A percentile compares a stretch with the other conserved stretches of the same genome.
These are phyloP conservation scores for Arthrobotrys iridis DNA, from an alignment of 2,329 filamentous ascomycete genomes.

Conservation along the genomic window DNA sequence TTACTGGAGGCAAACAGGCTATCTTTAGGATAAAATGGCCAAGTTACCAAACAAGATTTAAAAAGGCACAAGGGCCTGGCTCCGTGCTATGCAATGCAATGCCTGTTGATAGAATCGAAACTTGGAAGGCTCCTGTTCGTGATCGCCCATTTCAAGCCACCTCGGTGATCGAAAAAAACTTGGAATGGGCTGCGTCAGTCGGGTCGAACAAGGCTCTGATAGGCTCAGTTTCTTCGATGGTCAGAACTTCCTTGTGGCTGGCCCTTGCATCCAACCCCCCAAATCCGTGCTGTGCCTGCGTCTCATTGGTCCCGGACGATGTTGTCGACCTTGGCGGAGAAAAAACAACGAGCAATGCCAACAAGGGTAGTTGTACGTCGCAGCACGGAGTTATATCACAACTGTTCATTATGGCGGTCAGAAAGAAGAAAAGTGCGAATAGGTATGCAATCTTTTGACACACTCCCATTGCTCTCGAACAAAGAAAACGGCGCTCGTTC, in stretches of 20 bases:
- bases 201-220: conserved; percentile 18
- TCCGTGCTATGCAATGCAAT: too few species aligned
- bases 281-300: not conserved
- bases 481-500: conserved; percentile 26
- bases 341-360: conserved; percentile 28
- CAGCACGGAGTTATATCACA: conserved; percentile 42
- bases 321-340: conserved; percentile 17
- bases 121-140: conserved; percentile 22
- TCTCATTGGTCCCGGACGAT: conserved; percentile 18
- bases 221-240: conserved; percentile 14
- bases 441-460: conserved; percentile 7
- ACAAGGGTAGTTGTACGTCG: conserved; percentile 22
- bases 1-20: conserved; percentile 9
- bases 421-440: conserved; percentile 46
- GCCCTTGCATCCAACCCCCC: conserved; percentile 15
- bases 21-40: conserved; percentile 28
- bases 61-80: not conserved
- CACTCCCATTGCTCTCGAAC: not conserved
- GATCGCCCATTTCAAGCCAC: conserved; percentile 32
- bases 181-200: conserved; percentile 22
- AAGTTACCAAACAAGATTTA: not conserved
- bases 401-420: not conserved
- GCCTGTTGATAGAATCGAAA: conserved; percentile 17
- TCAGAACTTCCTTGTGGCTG: conserved; percentile 33
- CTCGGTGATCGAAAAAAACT: conserved; percentile 23